Conservation (phyloP, 306 rosid species). For the Trifolium repens region DNA sequence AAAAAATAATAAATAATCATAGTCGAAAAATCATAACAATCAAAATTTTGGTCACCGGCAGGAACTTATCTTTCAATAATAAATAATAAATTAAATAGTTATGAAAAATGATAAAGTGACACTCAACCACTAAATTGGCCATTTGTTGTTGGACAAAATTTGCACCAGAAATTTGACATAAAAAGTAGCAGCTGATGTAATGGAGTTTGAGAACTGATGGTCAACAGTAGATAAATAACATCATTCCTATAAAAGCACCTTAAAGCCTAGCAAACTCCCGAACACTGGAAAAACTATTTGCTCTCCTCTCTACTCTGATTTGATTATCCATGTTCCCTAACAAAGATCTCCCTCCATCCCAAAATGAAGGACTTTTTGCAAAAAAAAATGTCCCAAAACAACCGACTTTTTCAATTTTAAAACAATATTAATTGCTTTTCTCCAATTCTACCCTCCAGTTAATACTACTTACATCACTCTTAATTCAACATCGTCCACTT, state of each 20-base stretch:
- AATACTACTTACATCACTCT: too few relatives aligned
- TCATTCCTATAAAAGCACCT: constrained; percentile 17
- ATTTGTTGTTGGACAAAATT: constrained; percentile 16
- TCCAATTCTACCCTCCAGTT: too few relatives aligned
- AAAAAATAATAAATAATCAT: neutral
- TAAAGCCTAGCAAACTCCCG: constrained; percentile 7
- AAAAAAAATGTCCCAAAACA: too few relatives aligned
- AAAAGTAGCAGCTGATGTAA: neutral
- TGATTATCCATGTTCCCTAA: constrained; percentile 19
- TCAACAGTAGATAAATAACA: constrained; percentile 29
- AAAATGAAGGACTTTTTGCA: too few relatives aligned
- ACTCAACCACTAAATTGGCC: neutral
- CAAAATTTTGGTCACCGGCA: constrained; percentile 14
- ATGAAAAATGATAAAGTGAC: constrained; percentile 24
- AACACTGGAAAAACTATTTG: constrained; percentile 22
- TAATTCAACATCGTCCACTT: too few relatives aligned
- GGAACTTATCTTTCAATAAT: constrained; percentile 29
- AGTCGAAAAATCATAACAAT: constrained; percentile 16
- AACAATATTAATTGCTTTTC: too few relatives aligned
- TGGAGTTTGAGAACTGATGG: constrained; percentile 11
- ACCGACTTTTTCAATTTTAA: too few relatives aligned
- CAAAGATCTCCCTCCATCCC: neutral
- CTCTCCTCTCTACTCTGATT: constrained; percentile 20
- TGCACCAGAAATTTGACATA: neutral
- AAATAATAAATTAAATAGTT: neutral